Evolutionary conservation across 345 rosid species (phyloP), one percentile per base, ranked within the genome.

Genomic region (Brassica rapa): DNA sequence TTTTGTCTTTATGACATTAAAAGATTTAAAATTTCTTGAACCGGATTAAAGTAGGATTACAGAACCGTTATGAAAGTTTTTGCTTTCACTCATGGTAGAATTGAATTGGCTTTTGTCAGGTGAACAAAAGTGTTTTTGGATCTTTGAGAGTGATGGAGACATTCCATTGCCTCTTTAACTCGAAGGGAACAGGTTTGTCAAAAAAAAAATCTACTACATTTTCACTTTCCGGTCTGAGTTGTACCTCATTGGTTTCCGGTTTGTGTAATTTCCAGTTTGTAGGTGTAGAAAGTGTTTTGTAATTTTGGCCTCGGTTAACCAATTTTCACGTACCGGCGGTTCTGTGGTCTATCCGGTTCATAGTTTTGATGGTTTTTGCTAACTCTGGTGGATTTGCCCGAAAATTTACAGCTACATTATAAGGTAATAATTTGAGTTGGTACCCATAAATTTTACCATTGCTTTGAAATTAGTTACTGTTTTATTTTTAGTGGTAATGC

Each of bases 91-190:
- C 35, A 86, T 85, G 83, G 82, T 80, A 77, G 72, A 74, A 76
- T 75, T 83, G 77, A 29, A 5, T 72, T 72, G 68, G 71, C 66
- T 67, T 66, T 72, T 78, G 56, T 66, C 77, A 78, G 82, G 82
- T 72, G 76, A 78, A 32, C 21, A 32, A 61, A 78, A 78, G 77
- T 72, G 33, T 41, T 55, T 65, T 66, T 67, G 85, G 78, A 81
- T 82, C 81, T 80, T 73, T 86, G 73, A 79, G 89, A 82, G 86
- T 88, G 92, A 90, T 84, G 79, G 96, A 83, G 96, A 89, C 93
- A 79, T 83, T 81, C 80, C 97, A 41, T 89, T 86, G 85, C 90
- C 30, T 43, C 77, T 72, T 72, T 72, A 78, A 78, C 89, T 87
- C 84, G 73, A 90, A 85, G 84, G 56, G 77, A 87, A 90, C 87